Conservation (phyloP, 768 basidiomycete species). For the Psilocybe sp. region DNA sequence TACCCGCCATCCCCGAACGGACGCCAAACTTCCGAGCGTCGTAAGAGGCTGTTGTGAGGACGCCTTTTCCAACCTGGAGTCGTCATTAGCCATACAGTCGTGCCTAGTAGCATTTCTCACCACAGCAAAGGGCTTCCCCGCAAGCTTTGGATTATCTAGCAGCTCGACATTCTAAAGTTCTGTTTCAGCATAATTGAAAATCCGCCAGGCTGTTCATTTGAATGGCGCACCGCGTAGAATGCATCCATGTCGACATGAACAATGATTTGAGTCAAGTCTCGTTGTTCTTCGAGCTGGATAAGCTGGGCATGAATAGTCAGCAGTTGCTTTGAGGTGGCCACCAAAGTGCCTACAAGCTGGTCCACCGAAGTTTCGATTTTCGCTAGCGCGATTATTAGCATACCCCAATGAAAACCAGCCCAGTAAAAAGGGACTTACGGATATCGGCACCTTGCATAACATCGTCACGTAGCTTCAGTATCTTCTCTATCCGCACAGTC, state of each 20-base stretch:
- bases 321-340: not conserved
- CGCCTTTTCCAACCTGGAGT: conserved; percentile 72
- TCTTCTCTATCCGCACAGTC: conserved; percentile 69
- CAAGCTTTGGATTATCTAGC: conserved; percentile 58
- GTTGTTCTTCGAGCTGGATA: conserved; percentile 63
- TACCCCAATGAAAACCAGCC: conserved; percentile 9
- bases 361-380: conserved; percentile 68
- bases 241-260: conserved; percentile 98
- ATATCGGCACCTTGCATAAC: conserved; percentile 53
- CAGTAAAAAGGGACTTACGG: conserved; percentile 32
- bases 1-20: conserved; percentile 94
- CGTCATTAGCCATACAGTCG: conserved; percentile 1
- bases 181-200: not conserved
- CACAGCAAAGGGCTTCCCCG: conserved; percentile 75
- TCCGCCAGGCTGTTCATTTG: not conserved
- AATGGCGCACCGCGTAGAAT: conserved; percentile 62
- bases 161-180: conserved; percentile 60
- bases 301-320: conserved; percentile 38
- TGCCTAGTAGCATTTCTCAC: conserved; percentile 16
- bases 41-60: conserved; percentile 87
- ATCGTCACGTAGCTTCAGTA: conserved; percentile 65
- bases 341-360: conserved; percentile 45
- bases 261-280: conserved; percentile 81
- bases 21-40: conserved; percentile 89
- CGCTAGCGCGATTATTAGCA: conserved; percentile 27